A percentile compares a stretch with the other conserved stretches of the same genome.
Conservation (phyloP, 345 rosid species). For the Eucalyptus rudis region DNA sequence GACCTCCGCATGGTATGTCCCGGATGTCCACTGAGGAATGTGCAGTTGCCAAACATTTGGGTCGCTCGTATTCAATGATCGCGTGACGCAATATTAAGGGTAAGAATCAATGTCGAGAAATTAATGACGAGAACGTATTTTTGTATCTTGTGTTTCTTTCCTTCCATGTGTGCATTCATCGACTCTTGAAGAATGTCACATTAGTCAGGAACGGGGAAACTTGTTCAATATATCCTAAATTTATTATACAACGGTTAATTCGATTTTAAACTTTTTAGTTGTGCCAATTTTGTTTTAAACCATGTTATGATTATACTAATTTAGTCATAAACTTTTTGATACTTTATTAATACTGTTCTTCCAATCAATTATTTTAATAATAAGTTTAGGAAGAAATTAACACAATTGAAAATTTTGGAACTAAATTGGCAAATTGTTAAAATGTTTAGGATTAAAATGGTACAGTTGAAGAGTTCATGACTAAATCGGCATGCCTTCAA, state of each 20-base stretch:
- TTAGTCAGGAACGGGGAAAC: neutral
- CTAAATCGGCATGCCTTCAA: too few relatives aligned
- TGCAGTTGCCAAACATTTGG: neutral
- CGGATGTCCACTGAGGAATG: neutral
- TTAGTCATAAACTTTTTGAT: too few relatives aligned
- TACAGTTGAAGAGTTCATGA: accelerated
- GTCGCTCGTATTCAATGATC: neutral
- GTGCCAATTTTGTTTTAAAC: accelerated
- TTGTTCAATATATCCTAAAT: too few relatives aligned
- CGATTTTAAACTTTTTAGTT: too few relatives aligned
- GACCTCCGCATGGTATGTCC: neutral
- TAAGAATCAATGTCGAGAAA: neutral
- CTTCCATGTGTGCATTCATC: too few relatives aligned
- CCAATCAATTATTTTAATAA: too few relatives aligned
- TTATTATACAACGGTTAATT: too few relatives aligned
- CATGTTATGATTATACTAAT: too few relatives aligned
- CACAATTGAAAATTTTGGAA: too few relatives aligned
- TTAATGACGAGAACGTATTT: too few relatives aligned
- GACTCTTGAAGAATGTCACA: neutral
- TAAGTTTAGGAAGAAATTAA: neutral
- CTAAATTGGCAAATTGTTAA: accelerated
- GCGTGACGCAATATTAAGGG: neutral
- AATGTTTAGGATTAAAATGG: too few relatives aligned
- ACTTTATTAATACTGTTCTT: accelerated
- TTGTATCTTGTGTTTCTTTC: neutral